Evolutionary conservation across 2,329 filamentous ascomycete species (phyloP), one percentile per base, ranked within the genome.

Genomic region (Lasiodiplodia hormozganensis): DNA sequence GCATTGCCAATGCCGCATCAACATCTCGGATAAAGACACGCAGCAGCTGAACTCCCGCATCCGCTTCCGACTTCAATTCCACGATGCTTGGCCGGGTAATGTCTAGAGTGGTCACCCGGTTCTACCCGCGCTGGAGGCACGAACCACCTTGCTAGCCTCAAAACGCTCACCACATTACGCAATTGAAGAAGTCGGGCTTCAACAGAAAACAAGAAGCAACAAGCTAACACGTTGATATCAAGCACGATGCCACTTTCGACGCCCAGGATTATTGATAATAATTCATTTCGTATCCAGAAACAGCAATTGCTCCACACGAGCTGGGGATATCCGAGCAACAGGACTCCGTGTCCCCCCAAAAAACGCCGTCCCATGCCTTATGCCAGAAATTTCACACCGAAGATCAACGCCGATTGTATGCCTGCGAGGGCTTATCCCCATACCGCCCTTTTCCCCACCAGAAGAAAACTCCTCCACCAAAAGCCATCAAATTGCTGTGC

Each of bases 251-350:
- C 31, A 10, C 7, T 31, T 31, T 10, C 6, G 14, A 43, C n/a
- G 7, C 14, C 6, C 14, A 18, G 18, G 7, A 34, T 36, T 7
- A 18, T 56, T 56, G 53, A 56, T 18, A 31, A 51, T 23, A 18
- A 52, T 62, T 21, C 16, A 62, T 52, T 62, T 23, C 11, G 25
- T 23, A 43, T 36, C 16, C 3, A 62, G 47, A 18, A 52, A 5
- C 28, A 47, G 23, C 11, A 54, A 62, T 51, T 52, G 43, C 60
- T 62, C 57, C 60, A 52, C 28, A 36, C 43, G 60, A 62, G 43
- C 60, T 62, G 60, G 60, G 52, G 60, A 62, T 62, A 62, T 62
- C 60, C 60, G 38, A 62, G 25, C 14, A 62, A 36, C 18, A 49
- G 43, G 18, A 34, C 54, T 18, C 28, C 28, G 25, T 31, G 28